Evolutionary conservation across 2,329 filamentous ascomycete species (phyloP).

Genomic region (Fusarium brevicatenulatum): DNA sequence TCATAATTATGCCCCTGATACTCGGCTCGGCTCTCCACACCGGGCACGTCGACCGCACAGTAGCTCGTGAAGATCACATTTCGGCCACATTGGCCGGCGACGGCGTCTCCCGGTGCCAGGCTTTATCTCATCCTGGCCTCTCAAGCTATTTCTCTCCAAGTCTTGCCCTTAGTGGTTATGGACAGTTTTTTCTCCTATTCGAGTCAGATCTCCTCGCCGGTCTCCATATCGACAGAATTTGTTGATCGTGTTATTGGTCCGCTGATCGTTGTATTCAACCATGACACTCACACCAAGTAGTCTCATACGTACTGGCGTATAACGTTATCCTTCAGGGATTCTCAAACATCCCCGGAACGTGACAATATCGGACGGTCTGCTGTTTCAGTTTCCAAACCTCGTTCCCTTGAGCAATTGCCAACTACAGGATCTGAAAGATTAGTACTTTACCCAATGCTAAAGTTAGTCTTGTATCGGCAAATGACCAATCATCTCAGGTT

Average conservation of each 20-base stretch:
- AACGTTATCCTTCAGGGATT: slow-evolving; percentile 6
- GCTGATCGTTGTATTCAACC: background rate
- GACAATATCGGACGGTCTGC: slow-evolving; percentile 5
- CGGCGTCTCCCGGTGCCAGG: slow-evolving; percentile 13
- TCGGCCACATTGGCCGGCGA: slow-evolving; percentile 2
- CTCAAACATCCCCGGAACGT: background rate
- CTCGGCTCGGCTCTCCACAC: slow-evolving; percentile 23
- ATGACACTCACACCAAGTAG: background rate
- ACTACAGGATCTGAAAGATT: background rate
- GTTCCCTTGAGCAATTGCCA: background rate
- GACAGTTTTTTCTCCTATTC: slow-evolving; percentile 21
- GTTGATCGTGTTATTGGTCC: background rate
- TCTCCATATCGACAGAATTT: background rate
- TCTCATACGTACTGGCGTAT: background rate
- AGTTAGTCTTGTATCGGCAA: background rate
- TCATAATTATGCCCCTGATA: slow-evolving; percentile 3
- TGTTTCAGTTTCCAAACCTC: slow-evolving; percentile 19
- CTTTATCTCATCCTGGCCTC: background rate
- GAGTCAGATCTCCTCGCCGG: background rate
- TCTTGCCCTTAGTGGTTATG: background rate
- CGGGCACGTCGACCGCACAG: slow-evolving; percentile 13
- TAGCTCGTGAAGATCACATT: slow-evolving; percentile 19
- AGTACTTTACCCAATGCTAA: background rate
- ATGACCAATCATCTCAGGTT: background rate
- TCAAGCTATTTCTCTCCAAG: background rate